Evolutionary conservation across 192 early-diverging fungal species (phyloP), one percentile per base, ranked within the genome.

Genomic region (Irineochytrium annulatum): DNA sequence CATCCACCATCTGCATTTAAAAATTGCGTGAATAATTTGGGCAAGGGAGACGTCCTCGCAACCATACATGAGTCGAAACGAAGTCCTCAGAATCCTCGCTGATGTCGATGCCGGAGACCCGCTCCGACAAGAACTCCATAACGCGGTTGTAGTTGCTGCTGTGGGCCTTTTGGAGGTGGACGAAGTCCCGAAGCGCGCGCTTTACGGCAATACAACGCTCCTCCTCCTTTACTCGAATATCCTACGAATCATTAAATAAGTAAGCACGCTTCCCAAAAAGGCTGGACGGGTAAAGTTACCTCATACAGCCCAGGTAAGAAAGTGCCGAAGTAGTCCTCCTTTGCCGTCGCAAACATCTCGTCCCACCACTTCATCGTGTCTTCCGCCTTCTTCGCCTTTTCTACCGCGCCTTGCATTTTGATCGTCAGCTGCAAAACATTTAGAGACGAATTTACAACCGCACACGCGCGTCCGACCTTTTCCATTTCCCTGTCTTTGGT

Each of bases 291-390:
- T n/a, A n/a, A n/a, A n/a, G n/a, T n/a, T 17, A 62, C 68, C 28
- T 72, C 58, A 31, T 57, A 71, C 0, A 76, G 62, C 34, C 34
- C 52, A 2, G 74, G 74, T 14, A 76, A 60, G 2, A 72, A 49
- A 3, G 57, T 57, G 14, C 64, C 60, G 55, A 72, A 76, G 32
- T 76, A 76, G 11, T 76, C 69, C n/a, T 68, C 62, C 52, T 76
- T 39, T 11, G 62, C 63, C 37, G 68, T 48, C 28, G 59, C 65
- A 56, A 57, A 68, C 19, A 76, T 57, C 24, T 71, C 66, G 20
- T 62, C 62, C 37, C 60, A 71, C 14, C 69, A 63, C 34, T 63
- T 60, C 2, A 76, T 43, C 14, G 57, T 64, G 57, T 76, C 74
- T 43, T 76, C 67, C 14, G 69, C 74, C 32, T 43, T 29, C 13